Conservation (phyloP, 139 green algal species). For the Chlorella sorokiniana region DNA sequence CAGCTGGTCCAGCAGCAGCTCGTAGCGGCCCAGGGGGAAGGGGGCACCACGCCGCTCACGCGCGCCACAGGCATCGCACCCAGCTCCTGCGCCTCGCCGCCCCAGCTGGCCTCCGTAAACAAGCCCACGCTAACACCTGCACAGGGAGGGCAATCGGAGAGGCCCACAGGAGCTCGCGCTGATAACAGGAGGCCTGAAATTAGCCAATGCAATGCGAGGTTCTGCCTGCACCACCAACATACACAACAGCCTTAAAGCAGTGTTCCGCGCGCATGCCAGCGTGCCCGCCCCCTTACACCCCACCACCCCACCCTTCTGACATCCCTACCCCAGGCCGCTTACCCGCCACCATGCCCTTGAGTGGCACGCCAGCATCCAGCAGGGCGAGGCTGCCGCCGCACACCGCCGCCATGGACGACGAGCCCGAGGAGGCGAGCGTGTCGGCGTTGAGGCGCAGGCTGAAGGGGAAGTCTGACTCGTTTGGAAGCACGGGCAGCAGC, state of each 20-base stretch:
- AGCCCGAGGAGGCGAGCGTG: slow-evolving; percentile 64
- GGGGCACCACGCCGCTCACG: not conserved
- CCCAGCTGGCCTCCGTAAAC: slow-evolving; percentile 21
- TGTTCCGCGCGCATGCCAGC: not conserved
- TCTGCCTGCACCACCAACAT: not conserved
- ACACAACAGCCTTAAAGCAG: not conserved
- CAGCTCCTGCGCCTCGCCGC: not conserved
- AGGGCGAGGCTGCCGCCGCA: slow-evolving; percentile 63
- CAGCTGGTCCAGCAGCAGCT: slow-evolving; percentile 58
- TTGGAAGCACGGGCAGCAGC: slow-evolving; percentile 80
- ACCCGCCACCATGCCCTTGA: slow-evolving; percentile 56
- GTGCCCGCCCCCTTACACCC: not conserved
- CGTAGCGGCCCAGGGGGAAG: slow-evolving; percentile 35
- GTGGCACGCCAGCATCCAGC: slow-evolving; percentile 59
- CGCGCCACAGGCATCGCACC: not conserved
- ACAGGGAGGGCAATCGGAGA: not conserved
- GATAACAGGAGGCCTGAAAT: no score
- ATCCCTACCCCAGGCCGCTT: not conserved
- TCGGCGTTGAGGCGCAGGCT: slow-evolving; percentile 65
- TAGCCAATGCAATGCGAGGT: no score
- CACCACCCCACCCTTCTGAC: not conserved
- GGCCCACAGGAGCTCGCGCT: no score
- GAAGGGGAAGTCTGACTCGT: slow-evolving; percentile 62
- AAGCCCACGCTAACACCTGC: slow-evolving; percentile 59
- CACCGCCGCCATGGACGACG: slow-evolving; percentile 60